A percentile compares a stretch with the other conserved stretches of the same genome.
These are phyloP conservation scores for Starmerella cellae DNA, from an alignment of 805 yeast species.

Conservation along the genomic window DNA sequence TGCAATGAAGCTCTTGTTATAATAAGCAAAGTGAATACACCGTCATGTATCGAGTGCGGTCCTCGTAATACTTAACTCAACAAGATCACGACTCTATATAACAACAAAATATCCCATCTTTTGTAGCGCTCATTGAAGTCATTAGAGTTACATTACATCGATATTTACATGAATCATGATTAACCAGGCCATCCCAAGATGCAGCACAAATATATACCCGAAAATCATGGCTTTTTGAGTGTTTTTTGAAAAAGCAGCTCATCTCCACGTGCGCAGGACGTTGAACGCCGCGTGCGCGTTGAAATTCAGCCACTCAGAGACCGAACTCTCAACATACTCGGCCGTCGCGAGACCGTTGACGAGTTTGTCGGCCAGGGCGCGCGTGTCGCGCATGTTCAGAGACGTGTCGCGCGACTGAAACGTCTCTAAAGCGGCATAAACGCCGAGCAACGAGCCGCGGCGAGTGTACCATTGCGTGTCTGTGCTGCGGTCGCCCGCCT, in stretches of 20 bases:
- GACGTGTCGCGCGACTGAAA: constrained; percentile 70
- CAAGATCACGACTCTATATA: no score
- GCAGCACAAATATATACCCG: not conserved
- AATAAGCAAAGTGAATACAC: no score
- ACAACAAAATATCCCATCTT: no score
- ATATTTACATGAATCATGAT: no score
- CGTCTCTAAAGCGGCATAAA: constrained; percentile 59
- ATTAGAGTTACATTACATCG: no score
- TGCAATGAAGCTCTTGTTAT: no score
- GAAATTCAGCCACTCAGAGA: constrained; percentile 68
- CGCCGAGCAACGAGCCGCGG: constrained; percentile 52
- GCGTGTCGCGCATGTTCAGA: constrained; percentile 41
- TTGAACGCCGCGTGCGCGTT: constrained; percentile 52
- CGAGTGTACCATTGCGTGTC: constrained; percentile 93
- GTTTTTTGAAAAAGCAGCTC: no score
- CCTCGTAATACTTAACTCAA: no score
- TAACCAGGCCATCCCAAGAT: no score
- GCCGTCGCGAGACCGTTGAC: constrained; percentile 39
- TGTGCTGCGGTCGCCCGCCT: constrained; percentile 61
- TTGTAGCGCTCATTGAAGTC: no score
- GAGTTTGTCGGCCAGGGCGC: constrained; percentile 48
- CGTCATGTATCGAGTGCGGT: no score
- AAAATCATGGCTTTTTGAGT: not conserved
- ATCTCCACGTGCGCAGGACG: constrained; percentile 31
- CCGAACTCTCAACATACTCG: constrained; percentile 48